Conservation (phyloP, 2,329 filamentous ascomycete species). For the Aspergillus udagawae region DNA sequence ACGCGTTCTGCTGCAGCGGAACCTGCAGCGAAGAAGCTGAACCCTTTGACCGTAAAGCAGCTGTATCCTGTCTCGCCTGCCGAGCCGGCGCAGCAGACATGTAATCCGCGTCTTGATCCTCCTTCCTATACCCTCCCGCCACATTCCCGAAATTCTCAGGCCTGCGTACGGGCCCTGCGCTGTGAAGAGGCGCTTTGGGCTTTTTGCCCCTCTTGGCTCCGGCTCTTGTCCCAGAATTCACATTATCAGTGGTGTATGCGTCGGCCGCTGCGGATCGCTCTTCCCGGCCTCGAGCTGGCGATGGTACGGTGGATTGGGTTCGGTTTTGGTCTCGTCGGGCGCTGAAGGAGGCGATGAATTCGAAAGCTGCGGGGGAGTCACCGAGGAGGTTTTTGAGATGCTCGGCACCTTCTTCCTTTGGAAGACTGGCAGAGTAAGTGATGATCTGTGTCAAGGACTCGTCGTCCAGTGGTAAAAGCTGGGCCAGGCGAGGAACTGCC, state of each 20-base stretch:
- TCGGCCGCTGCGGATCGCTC: background rate
- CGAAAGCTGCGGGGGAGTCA: constrained; percentile 70
- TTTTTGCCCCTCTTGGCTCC: constrained; percentile 46
- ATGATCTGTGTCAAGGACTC: constrained; percentile 80
- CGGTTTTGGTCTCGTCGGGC: constrained; percentile 46
- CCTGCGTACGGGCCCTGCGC: constrained; percentile 56
- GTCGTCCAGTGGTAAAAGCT: constrained; percentile 78
- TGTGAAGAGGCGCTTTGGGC: constrained; percentile 59
- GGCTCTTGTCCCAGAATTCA: background rate
- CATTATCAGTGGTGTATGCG: background rate
- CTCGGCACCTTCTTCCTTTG: constrained; percentile 71
- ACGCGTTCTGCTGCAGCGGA: constrained; percentile 22
- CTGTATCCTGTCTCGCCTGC: constrained; percentile 31
- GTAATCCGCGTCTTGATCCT: constrained; percentile 66
- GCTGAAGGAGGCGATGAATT: constrained; percentile 74
- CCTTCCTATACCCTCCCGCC: constrained; percentile 72
- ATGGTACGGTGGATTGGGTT: constrained; percentile 6
- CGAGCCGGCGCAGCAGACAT: constrained; percentile 52
- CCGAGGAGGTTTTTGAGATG: constrained; percentile 87
- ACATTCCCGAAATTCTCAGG: constrained; percentile 62
- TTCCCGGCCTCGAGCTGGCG: constrained; percentile 26
- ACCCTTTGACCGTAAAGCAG: constrained; percentile 45
- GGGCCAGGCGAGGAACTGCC: constrained; percentile 68
- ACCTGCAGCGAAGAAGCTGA: constrained; percentile 46
- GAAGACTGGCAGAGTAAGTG: constrained; percentile 72